A percentile compares a stretch with the other conserved stretches of the same genome.
phyloP scores from a whole-genome alignment of 345 rosid genomes.

The Moricandia arvensis region DNA sequence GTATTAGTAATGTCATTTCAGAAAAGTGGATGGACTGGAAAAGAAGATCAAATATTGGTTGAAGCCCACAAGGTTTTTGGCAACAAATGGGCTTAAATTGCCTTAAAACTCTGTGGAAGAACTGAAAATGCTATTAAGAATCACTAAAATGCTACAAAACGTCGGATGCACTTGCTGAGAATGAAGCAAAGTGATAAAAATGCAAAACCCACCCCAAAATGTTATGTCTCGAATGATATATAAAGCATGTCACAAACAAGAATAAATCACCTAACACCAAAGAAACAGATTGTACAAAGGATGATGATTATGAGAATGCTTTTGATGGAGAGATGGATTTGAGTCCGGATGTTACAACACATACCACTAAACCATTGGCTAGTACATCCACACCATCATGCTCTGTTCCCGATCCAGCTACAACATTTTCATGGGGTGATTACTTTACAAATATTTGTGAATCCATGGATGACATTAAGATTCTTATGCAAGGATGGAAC shows the following conservation, averaged over 20 bases:
- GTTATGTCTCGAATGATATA: not conserved
- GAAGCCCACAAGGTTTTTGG: slow-evolving; percentile 60
- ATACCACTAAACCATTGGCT: not conserved
- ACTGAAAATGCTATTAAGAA: slow-evolving; percentile 71
- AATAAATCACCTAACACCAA: not conserved
- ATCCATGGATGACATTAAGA: not conserved
- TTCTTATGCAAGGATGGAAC: not conserved
- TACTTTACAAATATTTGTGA: not conserved
- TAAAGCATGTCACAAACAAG: not conserved
- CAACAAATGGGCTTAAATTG: slow-evolving; percentile 70
- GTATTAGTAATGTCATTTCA: too few species aligned
- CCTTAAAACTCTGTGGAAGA: slow-evolving; percentile 56
- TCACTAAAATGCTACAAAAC: slow-evolving; percentile 73
- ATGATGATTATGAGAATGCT: not conserved
- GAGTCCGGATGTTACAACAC: not conserved
- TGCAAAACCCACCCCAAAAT: too few species aligned
- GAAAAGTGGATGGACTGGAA: slow-evolving; percentile 72
- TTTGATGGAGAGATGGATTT: not conserved
- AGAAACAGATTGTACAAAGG: not conserved
- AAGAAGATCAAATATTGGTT: slow-evolving; percentile 64
- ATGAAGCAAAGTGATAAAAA: not conserved
- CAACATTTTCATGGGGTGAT: not conserved
- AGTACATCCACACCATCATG: not conserved
- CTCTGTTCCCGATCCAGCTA: not conserved
- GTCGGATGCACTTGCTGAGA: slow-evolving; percentile 21